Conservation (phyloP, 805 yeast genomes). For the Candida sakaeoensis region DNA sequence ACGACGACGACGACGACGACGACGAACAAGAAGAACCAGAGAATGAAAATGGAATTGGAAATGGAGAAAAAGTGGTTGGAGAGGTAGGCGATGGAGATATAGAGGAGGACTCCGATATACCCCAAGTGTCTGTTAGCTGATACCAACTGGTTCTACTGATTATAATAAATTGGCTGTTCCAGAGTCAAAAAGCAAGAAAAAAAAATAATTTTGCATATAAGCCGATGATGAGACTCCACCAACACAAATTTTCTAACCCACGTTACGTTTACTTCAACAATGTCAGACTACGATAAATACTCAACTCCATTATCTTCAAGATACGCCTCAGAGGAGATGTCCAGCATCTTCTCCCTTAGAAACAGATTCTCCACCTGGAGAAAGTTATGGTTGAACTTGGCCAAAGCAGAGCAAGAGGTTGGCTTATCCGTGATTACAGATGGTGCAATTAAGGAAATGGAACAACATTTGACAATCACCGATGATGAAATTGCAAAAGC, state of each 20-base stretch:
- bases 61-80: too few species aligned
- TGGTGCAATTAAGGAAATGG: conserved; percentile 88
- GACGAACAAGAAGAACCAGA: conserved; percentile 30
- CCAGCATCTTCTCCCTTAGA: conserved; percentile 83
- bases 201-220: too few species aligned
- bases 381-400: conserved; percentile 91
- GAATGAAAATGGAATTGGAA: conserved; percentile 28
- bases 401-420: conserved; percentile 90
- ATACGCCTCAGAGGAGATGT: conserved; percentile 98
- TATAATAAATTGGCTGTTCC: too few species aligned
- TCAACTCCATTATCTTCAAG: conserved; percentile 92
- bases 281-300: conserved; percentile 57
- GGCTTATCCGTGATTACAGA: conserved; percentile 84
- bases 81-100: too few species aligned
- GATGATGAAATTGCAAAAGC: conserved; percentile 92
- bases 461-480: conserved; percentile 70
- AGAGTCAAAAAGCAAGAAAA: too few species aligned
- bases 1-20: conserved; percentile 3
- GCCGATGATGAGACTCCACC: too few species aligned
- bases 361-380: conserved; percentile 98
- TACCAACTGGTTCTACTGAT: too few species aligned
- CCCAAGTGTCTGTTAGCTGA: too few species aligned
- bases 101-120: too few species aligned
- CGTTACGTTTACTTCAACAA: too few species aligned
- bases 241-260: too few species aligned